Evolutionary conservation across 2,329 filamentous ascomycete genomes (phyloP).

Genomic region (Curvularia verruculosa): DNA sequence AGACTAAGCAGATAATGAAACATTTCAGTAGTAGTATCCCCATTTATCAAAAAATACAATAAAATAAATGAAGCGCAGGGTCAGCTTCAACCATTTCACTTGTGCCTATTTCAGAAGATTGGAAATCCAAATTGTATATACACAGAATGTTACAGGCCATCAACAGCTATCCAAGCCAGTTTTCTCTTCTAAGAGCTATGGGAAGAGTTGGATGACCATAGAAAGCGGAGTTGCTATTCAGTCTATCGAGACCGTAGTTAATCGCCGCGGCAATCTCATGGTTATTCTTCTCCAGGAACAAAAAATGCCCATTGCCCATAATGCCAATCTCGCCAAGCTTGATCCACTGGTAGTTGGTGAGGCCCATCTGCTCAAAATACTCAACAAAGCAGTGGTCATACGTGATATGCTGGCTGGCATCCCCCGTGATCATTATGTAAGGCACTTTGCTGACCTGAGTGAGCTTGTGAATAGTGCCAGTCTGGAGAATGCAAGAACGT

Average conservation of each 20-base stretch:
- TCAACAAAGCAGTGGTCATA: conserved; percentile 43
- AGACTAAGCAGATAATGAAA: too few relatives aligned
- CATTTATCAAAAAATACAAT: too few relatives aligned
- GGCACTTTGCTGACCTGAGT: conserved; percentile 34
- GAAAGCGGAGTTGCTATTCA: conserved; percentile 9
- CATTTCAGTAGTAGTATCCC: too few relatives aligned
- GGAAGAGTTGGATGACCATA: conserved; percentile 1
- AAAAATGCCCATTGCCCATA: conserved; percentile 62
- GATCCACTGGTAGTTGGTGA: conserved; percentile 52
- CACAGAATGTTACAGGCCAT: not conserved
- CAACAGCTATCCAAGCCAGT: not conserved
- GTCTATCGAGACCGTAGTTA: conserved; percentile 7
- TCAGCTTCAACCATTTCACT: too few relatives aligned
- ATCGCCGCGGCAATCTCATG: conserved; percentile 47
- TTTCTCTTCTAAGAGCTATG: not conserved
- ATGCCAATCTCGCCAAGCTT: conserved; percentile 54
- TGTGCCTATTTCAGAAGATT: too few relatives aligned
- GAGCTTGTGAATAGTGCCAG: conserved; percentile 24
- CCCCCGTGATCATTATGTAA: conserved; percentile 39
- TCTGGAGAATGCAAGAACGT: conserved; percentile 26
- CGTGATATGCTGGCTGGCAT: conserved; percentile 39
- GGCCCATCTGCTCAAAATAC: conserved; percentile 50
- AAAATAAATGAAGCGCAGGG: too few relatives aligned
- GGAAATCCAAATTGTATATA: not conserved
- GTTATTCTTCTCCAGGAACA: conserved; percentile 62